Evolutionary conservation across 140 eudicot species (phyloP), one percentile per base, ranked within the genome.

Genomic region (Stevia rebaudiana): DNA sequence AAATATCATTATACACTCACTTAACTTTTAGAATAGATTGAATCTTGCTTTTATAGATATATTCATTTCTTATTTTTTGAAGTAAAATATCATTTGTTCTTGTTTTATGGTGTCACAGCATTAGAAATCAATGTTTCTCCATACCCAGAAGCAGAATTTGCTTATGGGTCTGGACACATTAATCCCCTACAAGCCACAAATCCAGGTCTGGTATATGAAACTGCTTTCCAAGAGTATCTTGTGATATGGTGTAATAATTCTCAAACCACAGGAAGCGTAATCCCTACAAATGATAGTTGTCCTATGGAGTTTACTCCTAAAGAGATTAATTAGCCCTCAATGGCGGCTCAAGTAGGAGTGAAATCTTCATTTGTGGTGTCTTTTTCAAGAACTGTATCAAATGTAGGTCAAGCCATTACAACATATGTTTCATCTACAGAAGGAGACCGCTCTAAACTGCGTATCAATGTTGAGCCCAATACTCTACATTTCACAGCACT

Each of bases 141-240:
- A 4, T 49, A 58, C 49, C 7, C 28, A 18, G 74, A 52, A 2
- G 74, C 76, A 4, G 77, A 80, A 41, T 77, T 81, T 51, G 79
- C 77, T 3, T 76, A 76, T 24, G 82, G 86, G 31, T 54, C 82
- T n/a, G 80, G 82, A 6, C 77, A 76, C 13, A 58, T 81, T 22
- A 70, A 76, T 51, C 86, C 86, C 12, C 21, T 68, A 24, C 68
- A 70, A 28, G 83, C 86, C 10, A 61, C 5, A 51, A 4, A 77
- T 69, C 80, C 86, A 5, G 86, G 82, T 0, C 82, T 81, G 16
- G 82, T 81, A 7, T 77, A 81, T 58, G 86, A 81, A 35, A 73
- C 80, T 3, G 17, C 63, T 0, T 23, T 7, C 15, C 48, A 43
- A 6, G 86, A 72, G 13, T 73, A 76, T 23, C 2, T 56, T 1